Base-by-base conservation (phyloP, 352 stramenopile genomes). In the Phytopythium litorale region DNA sequence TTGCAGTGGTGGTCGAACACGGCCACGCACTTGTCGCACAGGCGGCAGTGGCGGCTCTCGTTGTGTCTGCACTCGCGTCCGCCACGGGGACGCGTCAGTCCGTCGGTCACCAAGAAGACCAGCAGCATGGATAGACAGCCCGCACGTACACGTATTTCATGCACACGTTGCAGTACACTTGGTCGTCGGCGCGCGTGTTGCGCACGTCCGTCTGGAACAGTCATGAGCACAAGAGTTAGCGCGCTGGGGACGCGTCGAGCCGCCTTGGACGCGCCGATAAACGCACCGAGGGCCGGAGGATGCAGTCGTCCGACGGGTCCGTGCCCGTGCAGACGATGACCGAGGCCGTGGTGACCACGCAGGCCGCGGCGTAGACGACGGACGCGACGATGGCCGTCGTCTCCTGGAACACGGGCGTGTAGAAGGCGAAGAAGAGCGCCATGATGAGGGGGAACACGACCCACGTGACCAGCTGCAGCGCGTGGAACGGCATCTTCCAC, bases 1-100 rank as follows among this genome's bases (percentile, higher is more conserved):
- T 97, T 98, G 80, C 96, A 99, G 78, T 99, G 96, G 78, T 99
- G 96, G 71, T 99, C 96, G 72, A 99, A 99, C 35, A 92, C 79
- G 48, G 86, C 81, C 19, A 99, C 94, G 68, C 96, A 98, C 64
- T 99, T 99, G 63, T 98, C 91, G 62, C 96, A 99, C 50, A 98
- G 90, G 21, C 96, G 94, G 71, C 96, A 99, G 65, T 99, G 96
- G 62, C 84, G 79, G 57, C 81, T 93, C 58, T 92, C 72, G 59
- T 94, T 90, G 68, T 94, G 86, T 19, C 84, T 94, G 57, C 25
- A 28, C 25, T 28, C 25, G 25, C 25, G 25, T 0, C 1, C 11
- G 19, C 30, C 35, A 21, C 30, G 43, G 4, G 8, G 11, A 50
- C 43, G 18, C 4, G 35, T 11, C n/a, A 30, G 35, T 11, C n/a